Base-by-base conservation (phyloP, 441 rosid genomes). In the Mallotus repandus region DNA sequence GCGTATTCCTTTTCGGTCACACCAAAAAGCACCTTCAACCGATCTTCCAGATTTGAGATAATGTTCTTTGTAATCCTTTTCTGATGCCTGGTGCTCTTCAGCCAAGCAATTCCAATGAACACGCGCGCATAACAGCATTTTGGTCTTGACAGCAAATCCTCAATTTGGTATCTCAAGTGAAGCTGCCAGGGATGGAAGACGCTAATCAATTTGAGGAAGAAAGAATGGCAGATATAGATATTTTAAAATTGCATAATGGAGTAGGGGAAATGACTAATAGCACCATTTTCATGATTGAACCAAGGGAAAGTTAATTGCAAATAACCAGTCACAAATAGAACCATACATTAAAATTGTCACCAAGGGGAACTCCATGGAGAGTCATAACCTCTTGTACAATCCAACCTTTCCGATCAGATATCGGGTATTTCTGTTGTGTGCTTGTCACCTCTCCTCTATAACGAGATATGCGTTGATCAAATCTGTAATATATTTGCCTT, bases 371-470 rank as follows among this genome's bases (percentile, higher is more conserved):
- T 77, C 95, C 97, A 71, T 93, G 98, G 74, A 96, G 93, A 64
- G 98, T 87, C 92, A 91, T 85, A 67, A 96, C 95, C 84, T 96
- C 98, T 85, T 93, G 94, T 4, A 91, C 82, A 69, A 89, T 80
- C 99, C 98, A 93, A 52, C 97, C 91, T 50, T 86, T 89, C 68
- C 75, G 83, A 72, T 89, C 96, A 19, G 89, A 49, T 29, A 90
- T 81, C 45, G 79, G 88, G n/a, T 90, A 82, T 73, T 88, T 93
- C 84, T 96, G 98, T 84, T 96, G 97, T 72, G 93, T 87, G 69
- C 97, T 89, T 29, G 99, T 96, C 74, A 90, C 98, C 82, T 93
- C 99, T 81, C 98, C 99, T 73, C 91, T 81, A 13, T 88, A 93
- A 22, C 87, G 92, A 56, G 97, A 91, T 59, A 90, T 76, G 25